Conservation (phyloP, 2,329 filamentous ascomycete genomes). For the Aspergillus ochraceus region DNA sequence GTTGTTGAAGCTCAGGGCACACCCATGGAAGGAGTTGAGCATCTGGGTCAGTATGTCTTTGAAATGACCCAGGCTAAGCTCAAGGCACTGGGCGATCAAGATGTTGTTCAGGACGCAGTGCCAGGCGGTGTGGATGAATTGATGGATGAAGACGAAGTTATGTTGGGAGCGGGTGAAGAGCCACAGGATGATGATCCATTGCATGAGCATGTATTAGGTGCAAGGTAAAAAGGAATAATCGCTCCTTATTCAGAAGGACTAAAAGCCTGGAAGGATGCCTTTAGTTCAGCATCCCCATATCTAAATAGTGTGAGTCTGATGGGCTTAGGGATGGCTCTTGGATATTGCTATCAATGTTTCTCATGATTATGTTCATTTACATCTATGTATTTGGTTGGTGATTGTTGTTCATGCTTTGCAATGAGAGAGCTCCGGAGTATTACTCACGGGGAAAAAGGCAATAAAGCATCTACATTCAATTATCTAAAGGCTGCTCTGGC, state of each 20-base stretch:
- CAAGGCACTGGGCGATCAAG: slow-evolving; percentile 54
- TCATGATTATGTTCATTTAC: background rate
- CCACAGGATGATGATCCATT: slow-evolving; percentile 34
- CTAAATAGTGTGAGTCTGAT: background rate
- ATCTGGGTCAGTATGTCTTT: slow-evolving; percentile 92
- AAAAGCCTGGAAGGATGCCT: background rate
- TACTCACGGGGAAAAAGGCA: background rate
- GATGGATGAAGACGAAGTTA: slow-evolving; percentile 37
- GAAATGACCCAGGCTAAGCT: slow-evolving; percentile 85
- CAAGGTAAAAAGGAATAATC: background rate
- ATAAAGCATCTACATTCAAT: background rate
- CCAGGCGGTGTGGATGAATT: slow-evolving; percentile 29
- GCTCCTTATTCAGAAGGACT: background rate
- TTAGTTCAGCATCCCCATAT: background rate
- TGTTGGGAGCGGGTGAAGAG: slow-evolving; percentile 35
- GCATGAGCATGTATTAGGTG: slow-evolving; percentile 28
- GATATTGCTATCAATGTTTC: background rate
- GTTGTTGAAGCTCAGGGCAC: slow-evolving; percentile 55
- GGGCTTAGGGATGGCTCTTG: background rate
- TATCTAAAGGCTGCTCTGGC: background rate
- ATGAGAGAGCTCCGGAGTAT: background rate
- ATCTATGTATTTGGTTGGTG: slow-evolving; percentile 1
- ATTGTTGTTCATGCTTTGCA: background rate
- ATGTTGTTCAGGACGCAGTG: slow-evolving; percentile 37
- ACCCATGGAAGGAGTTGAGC: slow-evolving; percentile 87